Evolutionary conservation across 768 basidiomycete species (phyloP).

Genomic region (Kwoniella bestiolae): DNA sequence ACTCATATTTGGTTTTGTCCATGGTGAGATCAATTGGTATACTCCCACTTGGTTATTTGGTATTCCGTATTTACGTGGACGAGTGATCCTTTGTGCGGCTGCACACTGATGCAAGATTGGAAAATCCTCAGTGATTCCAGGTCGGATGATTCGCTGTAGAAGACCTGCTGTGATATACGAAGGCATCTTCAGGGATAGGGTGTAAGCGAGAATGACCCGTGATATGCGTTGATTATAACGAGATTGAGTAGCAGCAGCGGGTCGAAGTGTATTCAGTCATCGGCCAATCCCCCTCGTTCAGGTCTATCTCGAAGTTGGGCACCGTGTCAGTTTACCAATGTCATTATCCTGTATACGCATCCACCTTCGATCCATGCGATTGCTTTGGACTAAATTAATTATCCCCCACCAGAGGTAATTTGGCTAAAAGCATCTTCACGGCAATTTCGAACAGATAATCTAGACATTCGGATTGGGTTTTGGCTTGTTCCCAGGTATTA

Average conservation of each 20-base stretch:
- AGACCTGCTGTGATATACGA: no score
- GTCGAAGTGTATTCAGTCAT: no score
- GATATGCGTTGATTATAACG: no score
- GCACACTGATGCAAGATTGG: not conserved
- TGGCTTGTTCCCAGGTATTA: slow-evolving; percentile 81
- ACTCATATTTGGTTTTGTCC: not conserved
- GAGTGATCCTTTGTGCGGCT: not conserved
- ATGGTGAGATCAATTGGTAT: not conserved
- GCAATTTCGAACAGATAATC: slow-evolving; percentile 86
- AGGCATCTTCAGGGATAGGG: not conserved
- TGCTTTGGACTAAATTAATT: slow-evolving; percentile 6
- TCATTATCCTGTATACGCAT: not conserved
- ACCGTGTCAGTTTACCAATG: no score
- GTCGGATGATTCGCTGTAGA: no score
- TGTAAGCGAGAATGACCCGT: no score
- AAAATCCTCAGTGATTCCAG: not conserved
- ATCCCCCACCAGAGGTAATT: slow-evolving; percentile 45
- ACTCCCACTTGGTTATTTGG: not conserved
- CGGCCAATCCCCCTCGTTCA: no score
- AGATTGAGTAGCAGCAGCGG: no score
- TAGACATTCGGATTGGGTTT: slow-evolving; percentile 86
- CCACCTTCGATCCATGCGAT: not conserved
- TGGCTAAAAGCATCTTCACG: slow-evolving; percentile 46
- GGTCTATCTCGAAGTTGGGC: no score
- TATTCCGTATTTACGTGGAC: not conserved